A percentile compares a stretch with the other conserved stretches of the same genome.
Conservation (phyloP, 768 basidiomycete species). For the Phylloporus sp. region DNA sequence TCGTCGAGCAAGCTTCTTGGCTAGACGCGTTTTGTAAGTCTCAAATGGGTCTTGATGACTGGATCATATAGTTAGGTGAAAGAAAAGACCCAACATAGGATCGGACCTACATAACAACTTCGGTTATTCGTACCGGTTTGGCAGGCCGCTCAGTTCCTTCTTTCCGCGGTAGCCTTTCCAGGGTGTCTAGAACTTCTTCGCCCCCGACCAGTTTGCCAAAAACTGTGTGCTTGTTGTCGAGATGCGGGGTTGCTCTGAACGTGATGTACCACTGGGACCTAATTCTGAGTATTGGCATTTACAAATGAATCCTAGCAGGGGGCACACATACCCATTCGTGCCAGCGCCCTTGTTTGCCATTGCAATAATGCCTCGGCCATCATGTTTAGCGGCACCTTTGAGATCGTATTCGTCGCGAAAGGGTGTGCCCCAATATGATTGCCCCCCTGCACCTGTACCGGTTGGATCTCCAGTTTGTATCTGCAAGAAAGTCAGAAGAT, state of each 20-base stretch:
- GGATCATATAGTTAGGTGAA: constrained; percentile 10
- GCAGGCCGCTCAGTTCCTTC: constrained; percentile 83
- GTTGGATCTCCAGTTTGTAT: constrained; percentile 98
- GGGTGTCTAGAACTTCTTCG: constrained; percentile 79
- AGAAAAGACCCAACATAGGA: background rate
- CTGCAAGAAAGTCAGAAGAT: constrained; percentile 37
- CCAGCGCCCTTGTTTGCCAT: constrained; percentile 96
- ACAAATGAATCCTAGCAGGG: no score
- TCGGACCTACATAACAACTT: constrained; percentile 73
- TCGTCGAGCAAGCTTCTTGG: constrained; percentile 62
- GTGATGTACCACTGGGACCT: constrained; percentile 95
- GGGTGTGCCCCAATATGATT: constrained; percentile 91
- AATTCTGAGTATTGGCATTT: background rate
- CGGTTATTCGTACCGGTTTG: constrained; percentile 81
- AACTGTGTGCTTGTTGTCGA: constrained; percentile 93
- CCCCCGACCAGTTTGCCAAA: constrained; percentile 98
- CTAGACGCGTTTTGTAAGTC: constrained; percentile 80
- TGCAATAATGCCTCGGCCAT: constrained; percentile 76
- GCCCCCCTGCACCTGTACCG: constrained; percentile 90
- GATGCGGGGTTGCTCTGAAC: constrained; percentile 75
- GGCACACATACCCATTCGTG: constrained; percentile 69
- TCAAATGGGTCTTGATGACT: constrained; percentile 96
- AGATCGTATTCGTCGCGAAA: constrained; percentile 93
- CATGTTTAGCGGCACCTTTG: constrained; percentile 86
- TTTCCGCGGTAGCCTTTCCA: constrained; percentile 80